Conservation (phyloP, 495 filamentous ascomycete species). For the Eremomyces bilateralis region DNA sequence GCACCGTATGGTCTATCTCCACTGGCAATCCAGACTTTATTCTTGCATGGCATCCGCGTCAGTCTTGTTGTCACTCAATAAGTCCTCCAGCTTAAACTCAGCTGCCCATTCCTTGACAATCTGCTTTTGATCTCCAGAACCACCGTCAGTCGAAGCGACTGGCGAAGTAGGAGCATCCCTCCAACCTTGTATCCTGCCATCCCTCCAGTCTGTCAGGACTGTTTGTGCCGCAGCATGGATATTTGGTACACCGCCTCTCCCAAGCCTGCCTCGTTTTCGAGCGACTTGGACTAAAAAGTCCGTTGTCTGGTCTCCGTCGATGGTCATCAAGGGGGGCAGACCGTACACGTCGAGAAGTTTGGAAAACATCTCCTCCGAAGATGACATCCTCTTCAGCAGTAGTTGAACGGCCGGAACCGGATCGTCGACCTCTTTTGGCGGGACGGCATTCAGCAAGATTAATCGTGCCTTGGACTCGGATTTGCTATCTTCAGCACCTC, state of each 20-base stretch:
- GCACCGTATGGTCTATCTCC: no score
- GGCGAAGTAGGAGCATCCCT: slow-evolving; percentile 44
- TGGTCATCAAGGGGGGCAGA: slow-evolving; percentile 49
- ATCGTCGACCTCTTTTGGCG: slow-evolving; percentile 84
- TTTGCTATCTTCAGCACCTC: slow-evolving; percentile 26
- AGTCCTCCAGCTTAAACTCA: slow-evolving; percentile 86
- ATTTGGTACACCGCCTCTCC: slow-evolving; percentile 81
- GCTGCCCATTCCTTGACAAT: slow-evolving; percentile 86
- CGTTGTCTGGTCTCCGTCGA: slow-evolving; percentile 54
- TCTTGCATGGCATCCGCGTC: slow-evolving; percentile 20
- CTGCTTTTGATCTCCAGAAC: slow-evolving; percentile 48
- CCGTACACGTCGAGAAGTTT: slow-evolving; percentile 67
- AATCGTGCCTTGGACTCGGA: slow-evolving; percentile 58
- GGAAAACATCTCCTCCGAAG: slow-evolving; percentile 43
- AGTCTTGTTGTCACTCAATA: slow-evolving; percentile 51
- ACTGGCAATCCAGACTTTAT: no score
- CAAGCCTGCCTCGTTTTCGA: slow-evolving; percentile 70
- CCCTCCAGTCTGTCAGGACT: slow-evolving; percentile 87
- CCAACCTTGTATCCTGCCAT: slow-evolving; percentile 91
- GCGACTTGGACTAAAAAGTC: slow-evolving; percentile 92
- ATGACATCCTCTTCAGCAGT: slow-evolving; percentile 54
- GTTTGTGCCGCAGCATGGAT: slow-evolving; percentile 69
- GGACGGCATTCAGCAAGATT: slow-evolving; percentile 73
- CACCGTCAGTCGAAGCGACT: slow-evolving; percentile 15
- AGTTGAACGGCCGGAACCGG: slow-evolving; percentile 68